These are phyloP conservation scores for Furcasterigmium furcatum DNA, from an alignment of 2,329 filamentous ascomycete species.

Conservation along the genomic window DNA sequence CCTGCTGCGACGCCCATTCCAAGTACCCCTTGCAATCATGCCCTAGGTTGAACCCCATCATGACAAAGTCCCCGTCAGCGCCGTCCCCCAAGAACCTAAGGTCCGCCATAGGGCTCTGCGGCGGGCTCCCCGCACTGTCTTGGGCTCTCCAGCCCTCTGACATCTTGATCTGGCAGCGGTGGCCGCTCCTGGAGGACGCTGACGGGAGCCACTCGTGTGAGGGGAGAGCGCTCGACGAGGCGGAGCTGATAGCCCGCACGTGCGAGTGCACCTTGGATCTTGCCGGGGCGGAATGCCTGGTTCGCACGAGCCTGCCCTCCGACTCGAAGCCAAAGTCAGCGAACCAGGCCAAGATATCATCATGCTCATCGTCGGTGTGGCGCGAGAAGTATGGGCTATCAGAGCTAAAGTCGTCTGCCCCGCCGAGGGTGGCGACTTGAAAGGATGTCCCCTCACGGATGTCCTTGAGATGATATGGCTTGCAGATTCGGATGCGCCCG, in stretches of 20 bases:
- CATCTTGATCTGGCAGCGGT: background rate
- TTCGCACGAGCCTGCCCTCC: background rate
- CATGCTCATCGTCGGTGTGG: conserved; percentile 36
- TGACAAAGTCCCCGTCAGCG: background rate
- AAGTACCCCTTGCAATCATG: background rate
- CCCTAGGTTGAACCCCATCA: background rate
- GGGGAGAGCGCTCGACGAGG: too few relatives aligned
- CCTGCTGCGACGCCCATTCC: background rate
- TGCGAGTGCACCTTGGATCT: background rate
- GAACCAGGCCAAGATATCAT: conserved; percentile 50
- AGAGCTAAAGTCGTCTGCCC: conserved; percentile 46
- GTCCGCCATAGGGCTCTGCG: background rate
- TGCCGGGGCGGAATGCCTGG: background rate
- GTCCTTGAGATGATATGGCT: conserved; percentile 43
- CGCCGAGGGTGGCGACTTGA: conserved; percentile 61
- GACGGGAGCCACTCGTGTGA: too few relatives aligned
- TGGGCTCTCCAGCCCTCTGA: background rate
- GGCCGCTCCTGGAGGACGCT: background rate
- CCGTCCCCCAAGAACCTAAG: background rate
- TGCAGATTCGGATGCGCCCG: conserved; percentile 50
- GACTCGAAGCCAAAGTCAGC: conserved; percentile 41
- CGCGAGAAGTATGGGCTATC: conserved; percentile 37
- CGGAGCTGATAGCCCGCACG: background rate
- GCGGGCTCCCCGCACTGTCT: background rate
- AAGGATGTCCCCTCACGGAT: conserved; percentile 62